These are phyloP conservation scores for Plantago coronopus DNA, from an alignment of 305 asterid species.

Conservation along the genomic window DNA sequence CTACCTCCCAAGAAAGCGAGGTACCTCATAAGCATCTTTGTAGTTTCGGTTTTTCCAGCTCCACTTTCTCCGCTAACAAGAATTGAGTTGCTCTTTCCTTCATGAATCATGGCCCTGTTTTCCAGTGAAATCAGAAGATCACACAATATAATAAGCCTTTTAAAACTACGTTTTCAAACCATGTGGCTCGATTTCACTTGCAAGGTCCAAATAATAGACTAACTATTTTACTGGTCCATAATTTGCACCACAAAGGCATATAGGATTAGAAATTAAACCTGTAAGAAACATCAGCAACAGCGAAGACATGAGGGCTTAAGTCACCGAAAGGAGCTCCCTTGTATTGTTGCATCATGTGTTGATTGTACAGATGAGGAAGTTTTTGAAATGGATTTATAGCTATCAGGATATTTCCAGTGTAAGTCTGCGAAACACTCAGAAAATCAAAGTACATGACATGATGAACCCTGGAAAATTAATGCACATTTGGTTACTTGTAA, in stretches of 20 bases:
- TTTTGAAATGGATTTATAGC: constrained; percentile 98
- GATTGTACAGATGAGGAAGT: constrained; percentile 75
- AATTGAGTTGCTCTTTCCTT: constrained; percentile 91
- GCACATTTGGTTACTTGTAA: constrained; percentile 8
- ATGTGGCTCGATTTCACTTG: too few species aligned
- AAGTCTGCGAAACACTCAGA: constrained; percentile 61
- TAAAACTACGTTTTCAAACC: too few species aligned
- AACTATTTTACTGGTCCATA: constrained; percentile 9
- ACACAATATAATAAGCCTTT: too few species aligned
- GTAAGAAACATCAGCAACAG: constrained; percentile 97
- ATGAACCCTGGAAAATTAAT: constrained; percentile 27
- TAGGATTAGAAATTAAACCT: constrained; percentile 44
- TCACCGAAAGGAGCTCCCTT: constrained; percentile 96
- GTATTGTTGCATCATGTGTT: constrained; percentile 97
- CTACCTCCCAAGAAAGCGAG: constrained; percentile 97
- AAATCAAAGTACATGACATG: constrained; percentile 24
- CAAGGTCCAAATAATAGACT: constrained; percentile 7
- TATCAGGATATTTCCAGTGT: constrained; percentile 93
- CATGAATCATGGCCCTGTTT: constrained; percentile 88
- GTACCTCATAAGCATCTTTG: constrained; percentile 96
- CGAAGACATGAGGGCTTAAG: constrained; percentile 94
- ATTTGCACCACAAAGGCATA: constrained; percentile 1
- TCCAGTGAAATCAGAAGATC: constrained; percentile 19
- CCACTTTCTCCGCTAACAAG: constrained; percentile 99
- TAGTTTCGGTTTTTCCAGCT: constrained; percentile 99